These are phyloP conservation scores for Elongisporangium prolatum DNA, from an alignment of 352 stramenopile genomes.

Conservation along the genomic window DNA sequence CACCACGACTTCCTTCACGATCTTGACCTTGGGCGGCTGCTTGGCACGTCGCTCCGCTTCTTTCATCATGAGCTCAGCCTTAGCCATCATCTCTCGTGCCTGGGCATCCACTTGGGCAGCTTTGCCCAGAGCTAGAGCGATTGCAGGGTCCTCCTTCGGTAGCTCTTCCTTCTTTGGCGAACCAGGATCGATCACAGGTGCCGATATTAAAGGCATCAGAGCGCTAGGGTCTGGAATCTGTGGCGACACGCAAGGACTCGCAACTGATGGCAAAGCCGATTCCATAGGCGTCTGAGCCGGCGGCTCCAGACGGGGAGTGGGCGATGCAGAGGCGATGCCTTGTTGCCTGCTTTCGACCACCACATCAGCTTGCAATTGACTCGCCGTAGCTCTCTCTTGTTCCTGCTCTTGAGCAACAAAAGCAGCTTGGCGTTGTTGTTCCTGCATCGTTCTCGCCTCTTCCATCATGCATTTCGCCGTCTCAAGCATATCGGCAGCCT, in stretches of 20 bases:
- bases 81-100: constrained; percentile 73
- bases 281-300: background rate
- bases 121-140: constrained; percentile 40
- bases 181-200: background rate
- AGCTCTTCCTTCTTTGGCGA: background rate
- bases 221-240: background rate
- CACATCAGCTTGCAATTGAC: background rate
- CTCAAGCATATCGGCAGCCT: constrained; percentile 67
- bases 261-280: background rate
- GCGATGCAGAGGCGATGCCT: background rate
- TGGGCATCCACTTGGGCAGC: constrained; percentile 53
- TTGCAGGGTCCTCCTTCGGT: constrained; percentile 25
- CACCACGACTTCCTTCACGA: constrained; percentile 64
- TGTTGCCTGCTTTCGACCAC: background rate
- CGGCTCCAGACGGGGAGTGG: background rate
- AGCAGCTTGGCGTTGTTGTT: constrained; percentile 11
- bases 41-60: constrained; percentile 39
- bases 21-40: constrained; percentile 31
- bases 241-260: background rate
- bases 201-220: background rate
- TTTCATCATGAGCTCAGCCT: constrained; percentile 59
- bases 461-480: constrained; percentile 70
- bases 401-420: background rate
- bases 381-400: background rate
- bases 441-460: constrained; percentile 49